Conservation (phyloP, 352 stramenopile species). For the Globisporangium carolinianum region DNA sequence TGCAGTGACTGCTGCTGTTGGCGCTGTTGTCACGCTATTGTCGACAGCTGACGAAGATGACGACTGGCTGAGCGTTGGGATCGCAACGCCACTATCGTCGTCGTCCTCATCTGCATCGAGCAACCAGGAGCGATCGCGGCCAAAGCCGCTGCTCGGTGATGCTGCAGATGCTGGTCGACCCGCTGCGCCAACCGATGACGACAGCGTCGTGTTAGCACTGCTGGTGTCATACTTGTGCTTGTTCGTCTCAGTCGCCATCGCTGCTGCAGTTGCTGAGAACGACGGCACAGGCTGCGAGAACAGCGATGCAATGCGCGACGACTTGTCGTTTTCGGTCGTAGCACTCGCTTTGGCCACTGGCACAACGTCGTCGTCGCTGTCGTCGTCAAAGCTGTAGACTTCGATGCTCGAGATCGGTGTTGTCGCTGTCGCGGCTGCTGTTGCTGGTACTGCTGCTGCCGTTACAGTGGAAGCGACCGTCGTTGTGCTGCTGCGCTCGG, state of each 20-base stretch:
- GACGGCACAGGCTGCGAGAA: slow-evolving; percentile 11
- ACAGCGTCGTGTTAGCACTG: not conserved
- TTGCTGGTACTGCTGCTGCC: not conserved
- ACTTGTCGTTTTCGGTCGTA: not conserved
- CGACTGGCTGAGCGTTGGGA: not conserved
- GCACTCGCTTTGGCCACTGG: not conserved
- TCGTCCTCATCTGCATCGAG: slow-evolving; percentile 27
- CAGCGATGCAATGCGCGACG: slow-evolving; percentile 6
- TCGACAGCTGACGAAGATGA: no score
- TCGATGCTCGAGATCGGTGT: slow-evolving; percentile 21
- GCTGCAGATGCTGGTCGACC: not conserved
- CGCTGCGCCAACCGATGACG: not conserved
- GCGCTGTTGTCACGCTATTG: no score
- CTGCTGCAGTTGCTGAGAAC: slow-evolving; percentile 5
- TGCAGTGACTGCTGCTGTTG: not conserved
- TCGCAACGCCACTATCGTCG: slow-evolving; percentile 12
- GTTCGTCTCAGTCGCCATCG: not conserved
- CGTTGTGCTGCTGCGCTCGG: not conserved
- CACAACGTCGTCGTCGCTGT: slow-evolving; percentile 21
- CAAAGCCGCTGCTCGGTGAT: slow-evolving; percentile 20
- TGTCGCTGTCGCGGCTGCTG: not conserved
- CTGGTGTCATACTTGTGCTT: no score
- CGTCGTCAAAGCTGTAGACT: slow-evolving; percentile 45
- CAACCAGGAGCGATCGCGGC: slow-evolving; percentile 49
- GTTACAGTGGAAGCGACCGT: not conserved